Evolutionary conservation across 2,329 filamentous ascomycete species (phyloP).

Genomic region (Knoxdaviesia proteae): DNA sequence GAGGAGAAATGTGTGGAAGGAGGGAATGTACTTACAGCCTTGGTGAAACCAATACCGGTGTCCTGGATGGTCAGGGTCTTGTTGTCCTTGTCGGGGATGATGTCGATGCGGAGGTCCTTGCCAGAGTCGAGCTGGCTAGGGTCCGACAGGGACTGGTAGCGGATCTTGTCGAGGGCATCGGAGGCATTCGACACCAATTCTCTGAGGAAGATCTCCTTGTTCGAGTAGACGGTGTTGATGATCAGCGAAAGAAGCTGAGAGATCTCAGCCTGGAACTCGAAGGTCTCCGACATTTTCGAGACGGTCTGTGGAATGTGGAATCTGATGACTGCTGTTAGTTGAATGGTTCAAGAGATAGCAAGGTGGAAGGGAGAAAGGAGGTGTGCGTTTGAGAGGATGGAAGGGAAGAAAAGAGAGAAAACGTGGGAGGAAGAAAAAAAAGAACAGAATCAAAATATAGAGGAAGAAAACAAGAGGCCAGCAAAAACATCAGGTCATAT

Average conservation of each 20-base stretch:
- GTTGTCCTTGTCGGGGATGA: slow-evolving; percentile 91
- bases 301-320: slow-evolving; percentile 1
- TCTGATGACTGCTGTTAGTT: background rate
- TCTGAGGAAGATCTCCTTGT: slow-evolving; percentile 99
- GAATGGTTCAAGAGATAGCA: background rate
- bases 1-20: no score
- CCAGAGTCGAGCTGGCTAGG: slow-evolving; percentile 88
- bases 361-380: background rate
- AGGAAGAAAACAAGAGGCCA: no score
- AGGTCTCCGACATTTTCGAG: slow-evolving; percentile 43
- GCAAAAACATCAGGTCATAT: no score
- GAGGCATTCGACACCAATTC: slow-evolving; percentile 97
- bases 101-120: slow-evolving; percentile 98
- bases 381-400: background rate
- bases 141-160: slow-evolving; percentile 95
- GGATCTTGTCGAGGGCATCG: slow-evolving; percentile 98
- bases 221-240: slow-evolving; percentile 99
- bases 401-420: background rate
- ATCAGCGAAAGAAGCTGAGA: slow-evolving; percentile 99
- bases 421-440: background rate
- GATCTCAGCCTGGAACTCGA: slow-evolving; percentile 99
- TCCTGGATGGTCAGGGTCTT: slow-evolving; percentile 96
- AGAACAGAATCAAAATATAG: background rate
- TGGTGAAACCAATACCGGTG: slow-evolving; percentile 99
- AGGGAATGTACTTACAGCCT: slow-evolving; percentile 56